Evolutionary conservation across 805 yeast genomes (phyloP).

Genomic region (Clavispora vitiphila): DNA sequence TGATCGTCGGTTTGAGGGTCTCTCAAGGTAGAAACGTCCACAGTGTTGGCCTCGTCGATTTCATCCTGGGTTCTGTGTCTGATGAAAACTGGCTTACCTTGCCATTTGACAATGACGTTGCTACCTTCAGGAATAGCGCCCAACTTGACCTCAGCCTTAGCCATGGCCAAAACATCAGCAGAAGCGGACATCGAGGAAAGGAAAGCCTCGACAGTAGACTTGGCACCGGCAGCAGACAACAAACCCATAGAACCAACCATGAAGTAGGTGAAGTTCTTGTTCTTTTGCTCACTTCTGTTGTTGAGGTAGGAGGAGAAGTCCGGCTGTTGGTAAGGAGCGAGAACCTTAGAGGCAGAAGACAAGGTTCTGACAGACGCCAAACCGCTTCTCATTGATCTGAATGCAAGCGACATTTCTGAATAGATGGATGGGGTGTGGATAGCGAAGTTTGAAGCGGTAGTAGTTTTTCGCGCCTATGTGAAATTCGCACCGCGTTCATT

Average conservation of each 20-base stretch:
- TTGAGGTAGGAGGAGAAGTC: constrained; percentile 79
- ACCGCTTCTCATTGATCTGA: constrained; percentile 42
- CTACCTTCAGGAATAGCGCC: constrained; percentile 94
- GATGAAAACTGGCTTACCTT: constrained; percentile 99
- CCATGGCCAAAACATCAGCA: constrained; percentile 98
- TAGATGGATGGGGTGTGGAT: neutral
- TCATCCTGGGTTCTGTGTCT: constrained; percentile 96
- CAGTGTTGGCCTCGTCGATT: constrained; percentile 88
- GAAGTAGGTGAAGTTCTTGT: constrained; percentile 87
- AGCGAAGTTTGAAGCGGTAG: neutral
- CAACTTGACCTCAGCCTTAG: constrained; percentile 93
- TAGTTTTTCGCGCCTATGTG: constrained; percentile 4
- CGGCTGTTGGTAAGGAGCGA: constrained; percentile 86
- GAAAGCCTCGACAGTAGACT: constrained; percentile 92
- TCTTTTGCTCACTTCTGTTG: constrained; percentile 61
- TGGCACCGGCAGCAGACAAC: constrained; percentile 89
- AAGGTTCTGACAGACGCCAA: constrained; percentile 45
- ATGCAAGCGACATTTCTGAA: constrained; percentile 31
- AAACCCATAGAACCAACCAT: constrained; percentile 96
- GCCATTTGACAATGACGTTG: constrained; percentile 98
- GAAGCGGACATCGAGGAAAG: constrained; percentile 94
- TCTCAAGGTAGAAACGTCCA: constrained; percentile 73
- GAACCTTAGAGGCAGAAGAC: constrained; percentile 47
- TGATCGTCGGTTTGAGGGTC: constrained; percentile 93
- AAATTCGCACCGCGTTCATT: constrained; percentile 19